Conservation (phyloP, 176 grass and related monocot species). For the Aegilops tauschii region DNA sequence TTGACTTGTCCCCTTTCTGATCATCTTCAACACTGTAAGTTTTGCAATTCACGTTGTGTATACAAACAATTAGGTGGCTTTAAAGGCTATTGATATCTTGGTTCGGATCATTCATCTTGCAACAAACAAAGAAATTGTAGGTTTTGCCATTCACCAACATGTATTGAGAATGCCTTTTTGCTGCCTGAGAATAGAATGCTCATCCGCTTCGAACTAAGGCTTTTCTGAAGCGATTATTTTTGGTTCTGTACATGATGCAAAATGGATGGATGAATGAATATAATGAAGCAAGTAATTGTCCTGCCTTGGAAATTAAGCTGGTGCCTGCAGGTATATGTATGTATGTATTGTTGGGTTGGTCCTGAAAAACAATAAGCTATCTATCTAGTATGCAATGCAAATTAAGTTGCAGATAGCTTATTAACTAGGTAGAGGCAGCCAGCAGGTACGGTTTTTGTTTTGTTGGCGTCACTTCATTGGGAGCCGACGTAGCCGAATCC, state of each 20-base stretch:
- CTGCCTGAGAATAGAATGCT: too few species aligned
- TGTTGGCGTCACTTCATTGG: background rate
- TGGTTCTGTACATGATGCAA: background rate
- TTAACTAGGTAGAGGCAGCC: too few species aligned
- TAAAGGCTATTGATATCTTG: background rate
- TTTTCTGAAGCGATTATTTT: background rate
- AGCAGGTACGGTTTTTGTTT: too few species aligned
- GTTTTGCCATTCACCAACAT: background rate
- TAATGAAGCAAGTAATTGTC: too few species aligned
- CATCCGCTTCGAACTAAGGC: too few species aligned
- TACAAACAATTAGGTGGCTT: background rate
- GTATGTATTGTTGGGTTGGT: background rate
- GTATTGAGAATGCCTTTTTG: background rate
- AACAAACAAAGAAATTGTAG: background rate
- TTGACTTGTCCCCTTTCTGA: too few species aligned
- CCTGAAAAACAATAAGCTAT: background rate
- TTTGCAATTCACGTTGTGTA: background rate
- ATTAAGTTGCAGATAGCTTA: too few species aligned
- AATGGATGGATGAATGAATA: too few species aligned
- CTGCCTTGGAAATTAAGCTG: background rate
- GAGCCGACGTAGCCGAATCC: conserved; percentile 71
- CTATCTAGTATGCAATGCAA: too few species aligned
- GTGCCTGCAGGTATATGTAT: background rate
- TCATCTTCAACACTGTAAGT: background rate
- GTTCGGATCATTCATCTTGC: background rate